Percentiles rank a stretch among this genome's conserved stretches.
Evolutionary conservation across 768 basidiomycete genomes (phyloP).

Genomic region (Trametes punicea): DNA sequence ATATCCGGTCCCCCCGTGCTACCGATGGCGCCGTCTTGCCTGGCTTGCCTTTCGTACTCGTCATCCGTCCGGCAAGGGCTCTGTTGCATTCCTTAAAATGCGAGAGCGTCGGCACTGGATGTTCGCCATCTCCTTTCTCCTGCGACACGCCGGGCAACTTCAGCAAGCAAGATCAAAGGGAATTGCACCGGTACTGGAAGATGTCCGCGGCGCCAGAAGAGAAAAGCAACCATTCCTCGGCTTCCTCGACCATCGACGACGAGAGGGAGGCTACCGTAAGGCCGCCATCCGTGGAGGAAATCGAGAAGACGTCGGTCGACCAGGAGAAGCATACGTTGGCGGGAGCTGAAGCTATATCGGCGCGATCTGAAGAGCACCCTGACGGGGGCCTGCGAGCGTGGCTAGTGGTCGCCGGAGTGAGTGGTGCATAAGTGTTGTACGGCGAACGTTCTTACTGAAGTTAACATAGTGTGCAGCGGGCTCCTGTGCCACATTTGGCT

Average conservation of each 20-base stretch:
- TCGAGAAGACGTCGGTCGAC: background rate
- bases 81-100: too few relatives aligned
- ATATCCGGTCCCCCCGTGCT: too few relatives aligned
- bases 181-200: too few relatives aligned
- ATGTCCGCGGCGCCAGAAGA: background rate
- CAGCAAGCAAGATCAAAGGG: too few relatives aligned
- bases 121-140: too few relatives aligned
- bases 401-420: background rate
- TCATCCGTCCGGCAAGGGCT: too few relatives aligned
- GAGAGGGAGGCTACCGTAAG: background rate
- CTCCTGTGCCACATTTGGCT: conserved; percentile 52
- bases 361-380: background rate
- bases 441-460: background rate
- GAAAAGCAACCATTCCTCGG: background rate
- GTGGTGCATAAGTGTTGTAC: too few relatives aligned
- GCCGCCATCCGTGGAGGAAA: too few relatives aligned
- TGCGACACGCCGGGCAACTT: too few relatives aligned
- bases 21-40: too few relatives aligned
- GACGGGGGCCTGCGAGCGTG: background rate
- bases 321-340: background rate
- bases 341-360: background rate
- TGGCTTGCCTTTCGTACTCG: too few relatives aligned
- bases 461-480: background rate
- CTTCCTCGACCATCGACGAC: background rate
- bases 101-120: too few relatives aligned